phyloP scores from a whole-genome alignment of 352 stramenopile species.

The Thalassiosira livingstoniorum region DNA sequence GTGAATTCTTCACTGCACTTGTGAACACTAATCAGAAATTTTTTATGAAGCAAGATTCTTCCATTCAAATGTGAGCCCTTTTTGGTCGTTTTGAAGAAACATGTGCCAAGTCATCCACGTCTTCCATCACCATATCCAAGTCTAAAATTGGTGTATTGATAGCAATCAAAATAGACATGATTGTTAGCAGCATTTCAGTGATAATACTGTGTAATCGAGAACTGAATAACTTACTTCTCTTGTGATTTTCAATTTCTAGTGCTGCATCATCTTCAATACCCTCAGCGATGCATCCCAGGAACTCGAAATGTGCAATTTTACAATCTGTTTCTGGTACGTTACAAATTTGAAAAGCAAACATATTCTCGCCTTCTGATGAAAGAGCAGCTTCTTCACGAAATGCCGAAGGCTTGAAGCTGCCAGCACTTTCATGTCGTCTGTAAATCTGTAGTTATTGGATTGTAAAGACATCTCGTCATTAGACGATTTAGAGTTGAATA shows the following conservation, averaged over 20 bases:
- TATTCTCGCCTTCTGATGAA: slow-evolving; percentile 81
- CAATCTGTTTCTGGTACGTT: slow-evolving; percentile 71
- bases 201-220: background rate
- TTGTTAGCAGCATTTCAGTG: background rate
- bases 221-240: slow-evolving; percentile 52
- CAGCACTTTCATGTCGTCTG: slow-evolving; percentile 68
- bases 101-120: slow-evolving; percentile 33
- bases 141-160: slow-evolving; percentile 7
- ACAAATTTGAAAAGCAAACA: slow-evolving; percentile 86
- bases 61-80: slow-evolving; percentile 9
- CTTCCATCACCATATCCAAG: slow-evolving; percentile 42
- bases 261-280: slow-evolving; percentile 61
- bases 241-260: slow-evolving; percentile 39
- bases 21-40: too few relatives aligned
- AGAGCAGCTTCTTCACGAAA: slow-evolving; percentile 83
- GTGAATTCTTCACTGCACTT: too few relatives aligned
- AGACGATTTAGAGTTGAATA: background rate
- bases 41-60: background rate
- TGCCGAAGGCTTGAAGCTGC: slow-evolving; percentile 81
- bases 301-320: slow-evolving; percentile 78
- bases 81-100: slow-evolving; percentile 36
- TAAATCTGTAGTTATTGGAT: slow-evolving; percentile 66
- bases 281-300: slow-evolving; percentile 82
- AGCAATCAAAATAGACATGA: slow-evolving; percentile 13
- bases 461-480: background rate